Base-by-base conservation (phyloP, 148 eudicot species). In the Gaultheria prostrata region DNA sequence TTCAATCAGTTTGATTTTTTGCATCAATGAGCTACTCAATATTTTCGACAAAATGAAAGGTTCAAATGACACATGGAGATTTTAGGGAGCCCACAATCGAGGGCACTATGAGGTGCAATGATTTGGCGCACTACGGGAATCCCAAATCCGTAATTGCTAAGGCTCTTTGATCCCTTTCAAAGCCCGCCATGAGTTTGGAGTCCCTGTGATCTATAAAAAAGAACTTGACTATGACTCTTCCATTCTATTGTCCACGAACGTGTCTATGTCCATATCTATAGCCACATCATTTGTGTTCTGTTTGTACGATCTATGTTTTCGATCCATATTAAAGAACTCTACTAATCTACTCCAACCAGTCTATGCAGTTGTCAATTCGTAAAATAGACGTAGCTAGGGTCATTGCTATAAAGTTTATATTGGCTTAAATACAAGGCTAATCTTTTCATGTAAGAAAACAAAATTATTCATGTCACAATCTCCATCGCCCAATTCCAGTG, bases 401-500 rank as follows among this genome's bases (percentile, higher is more conserved):
- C 49, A 74, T 74, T 74, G 14, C 28, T 43, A 9, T 74, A 21
- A 73, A 73, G n/a, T 33, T 73, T 18, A 20, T 17, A 28, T 65
- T 18, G 24, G 48, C 46, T 33, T 39, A 20, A 39, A 39, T 39
- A 73, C 77, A 18, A 3, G 49, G 77, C 30, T 45, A 74, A 20
- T 9, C 77, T 74, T 74, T 74, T 21, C 50, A 20, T 43, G 51
- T 8, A 74, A 74, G 77, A 43, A 74, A 39, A 73, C 77, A 39
- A 4, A 17, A 43, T 21, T 28, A 74, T 74, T 74, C 51, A 21
- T 43, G 77, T 74, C 51, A 3, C 50, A 74, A 74, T 45, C 77
- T 74, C 77, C 77, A 21, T 43, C 51, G 21, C 43, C 51, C 51
- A 43, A 18, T 74, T 6, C 50, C 48, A 17, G 3, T 72, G 76